Evolutionary conservation across 441 rosid genomes (phyloP).

Genomic region (Gossypium lobatum): DNA sequence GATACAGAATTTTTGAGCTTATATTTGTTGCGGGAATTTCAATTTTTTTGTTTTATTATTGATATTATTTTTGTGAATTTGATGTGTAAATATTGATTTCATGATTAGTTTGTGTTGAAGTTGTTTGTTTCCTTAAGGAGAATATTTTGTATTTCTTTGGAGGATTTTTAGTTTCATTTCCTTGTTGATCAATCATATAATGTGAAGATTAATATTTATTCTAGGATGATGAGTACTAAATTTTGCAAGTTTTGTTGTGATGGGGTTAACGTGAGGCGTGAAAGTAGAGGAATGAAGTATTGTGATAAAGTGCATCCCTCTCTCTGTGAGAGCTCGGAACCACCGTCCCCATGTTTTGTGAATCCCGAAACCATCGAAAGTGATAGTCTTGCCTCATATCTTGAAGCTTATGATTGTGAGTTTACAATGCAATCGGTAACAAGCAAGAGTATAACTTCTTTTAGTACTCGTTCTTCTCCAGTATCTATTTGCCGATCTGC

Average conservation of each 20-base stretch:
- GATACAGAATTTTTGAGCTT: background rate
- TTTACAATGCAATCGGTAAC: conserved; percentile 29
- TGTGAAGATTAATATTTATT: conserved; percentile 17
- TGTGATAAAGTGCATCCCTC: conserved; percentile 75
- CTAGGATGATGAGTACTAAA: conserved; percentile 24
- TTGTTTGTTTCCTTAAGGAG: conserved; percentile 30
- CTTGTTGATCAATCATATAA: conserved; percentile 17
- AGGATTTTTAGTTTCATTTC: conserved; percentile 30
- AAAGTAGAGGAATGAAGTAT: conserved; percentile 37
- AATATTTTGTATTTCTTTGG: conserved; percentile 43
- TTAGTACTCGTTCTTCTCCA: conserved; percentile 35
- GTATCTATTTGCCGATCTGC: conserved; percentile 46
- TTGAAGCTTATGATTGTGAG: conserved; percentile 51
- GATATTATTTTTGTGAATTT: conserved; percentile 22
- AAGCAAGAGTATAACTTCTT: conserved; percentile 37
- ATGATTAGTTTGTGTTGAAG: background rate
- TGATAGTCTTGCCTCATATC: conserved; percentile 36
- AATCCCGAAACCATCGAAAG: conserved; percentile 24
- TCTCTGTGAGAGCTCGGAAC: conserved; percentile 56
- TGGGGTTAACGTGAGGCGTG: conserved; percentile 28
- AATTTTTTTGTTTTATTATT: conserved; percentile 5
- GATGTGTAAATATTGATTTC: conserved; percentile 33
- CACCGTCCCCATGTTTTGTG: conserved; percentile 40
- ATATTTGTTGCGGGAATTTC: conserved; percentile 7
- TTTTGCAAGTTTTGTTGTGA: conserved; percentile 66